A percentile compares a stretch with the other conserved stretches of the same genome.
Evolutionary conservation across 1,284 basidiomycete species (phyloP).

Genomic region (Bondarzewia mesenterica): DNA sequence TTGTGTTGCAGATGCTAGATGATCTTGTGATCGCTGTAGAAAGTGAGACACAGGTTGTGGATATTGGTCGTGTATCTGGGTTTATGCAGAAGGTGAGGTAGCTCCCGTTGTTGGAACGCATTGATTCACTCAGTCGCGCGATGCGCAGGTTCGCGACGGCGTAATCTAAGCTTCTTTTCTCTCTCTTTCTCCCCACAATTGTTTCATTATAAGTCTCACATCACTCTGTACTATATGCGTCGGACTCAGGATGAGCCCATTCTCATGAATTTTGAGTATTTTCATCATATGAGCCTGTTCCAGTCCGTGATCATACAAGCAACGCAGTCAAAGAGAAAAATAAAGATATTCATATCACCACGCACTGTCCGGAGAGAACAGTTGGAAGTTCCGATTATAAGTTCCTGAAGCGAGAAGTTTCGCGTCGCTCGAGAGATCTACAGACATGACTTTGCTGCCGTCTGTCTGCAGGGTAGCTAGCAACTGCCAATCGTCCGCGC

Average conservation of each 20-base stretch:
- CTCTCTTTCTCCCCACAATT: background rate
- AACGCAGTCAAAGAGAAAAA: too few relatives aligned
- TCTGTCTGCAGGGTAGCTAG: conserved; percentile 86
- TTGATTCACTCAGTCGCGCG: conserved; percentile 7
- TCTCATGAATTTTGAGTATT: conserved; percentile 2
- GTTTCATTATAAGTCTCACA: background rate
- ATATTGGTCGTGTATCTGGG: conserved; percentile 79
- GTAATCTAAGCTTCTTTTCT: conserved; percentile 38
- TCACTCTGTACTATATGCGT: background rate
- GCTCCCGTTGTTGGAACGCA: conserved; percentile 6
- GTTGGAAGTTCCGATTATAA: conserved; percentile 89
- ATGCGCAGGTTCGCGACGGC: conserved; percentile 54
- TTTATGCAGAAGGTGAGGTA: conserved; percentile 75
- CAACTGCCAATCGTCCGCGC: conserved; percentile 96
- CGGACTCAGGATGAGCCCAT: background rate
- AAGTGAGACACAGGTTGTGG: conserved; percentile 78
- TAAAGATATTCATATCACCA: too few relatives aligned
- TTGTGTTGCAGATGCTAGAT: conserved; percentile 66
- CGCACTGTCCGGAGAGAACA: conserved; percentile 61
- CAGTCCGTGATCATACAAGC: background rate
- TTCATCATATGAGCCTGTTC: conserved; percentile 1
- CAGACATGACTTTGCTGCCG: conserved; percentile 96
- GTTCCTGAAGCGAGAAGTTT: conserved; percentile 84
- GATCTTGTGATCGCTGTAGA: conserved; percentile 85
- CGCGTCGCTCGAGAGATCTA: conserved; percentile 81